Evolutionary conservation across 257 asterid species (phyloP).

Genomic region (Rehmannia glutinosa): DNA sequence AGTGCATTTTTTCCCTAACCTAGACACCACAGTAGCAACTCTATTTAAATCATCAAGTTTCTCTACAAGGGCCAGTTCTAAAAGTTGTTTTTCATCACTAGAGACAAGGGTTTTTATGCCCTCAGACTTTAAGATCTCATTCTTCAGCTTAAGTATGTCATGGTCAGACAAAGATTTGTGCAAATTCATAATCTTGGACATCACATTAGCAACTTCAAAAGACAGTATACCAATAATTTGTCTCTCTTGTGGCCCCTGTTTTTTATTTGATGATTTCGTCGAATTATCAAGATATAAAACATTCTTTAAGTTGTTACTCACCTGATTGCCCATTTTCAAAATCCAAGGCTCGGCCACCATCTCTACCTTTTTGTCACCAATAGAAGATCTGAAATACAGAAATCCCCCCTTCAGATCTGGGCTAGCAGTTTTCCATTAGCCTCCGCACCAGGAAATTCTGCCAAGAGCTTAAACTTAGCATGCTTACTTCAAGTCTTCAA

Average conservation of each 20-base stretch:
- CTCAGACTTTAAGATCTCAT: conserved; percentile 70
- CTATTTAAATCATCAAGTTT: conserved; percentile 77
- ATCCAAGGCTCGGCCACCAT: conserved; percentile 97
- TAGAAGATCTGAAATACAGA: conserved; percentile 19
- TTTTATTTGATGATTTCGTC: conserved; percentile 37
- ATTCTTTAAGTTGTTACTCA: conserved; percentile 75
- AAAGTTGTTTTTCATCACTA: conserved; percentile 56
- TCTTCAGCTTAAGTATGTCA: conserved; percentile 61
- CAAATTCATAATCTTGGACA: conserved; percentile 81
- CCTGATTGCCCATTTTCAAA: conserved; percentile 85
- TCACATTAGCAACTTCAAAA: conserved; percentile 94
- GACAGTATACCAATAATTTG: conserved; percentile 69
- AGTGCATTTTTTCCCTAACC: conserved; percentile 89
- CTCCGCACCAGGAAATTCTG: neutral
- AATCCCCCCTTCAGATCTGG: conserved; percentile 45
- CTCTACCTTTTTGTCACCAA: conserved; percentile 26
- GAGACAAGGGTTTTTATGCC: conserved; percentile 64
- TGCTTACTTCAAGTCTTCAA: neutral
- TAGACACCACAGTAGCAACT: conserved; percentile 76
- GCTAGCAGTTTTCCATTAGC: conserved; percentile 6
- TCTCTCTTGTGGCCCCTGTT: conserved; percentile 34
- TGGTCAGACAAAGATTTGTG: conserved; percentile 69
- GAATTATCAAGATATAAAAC: conserved; percentile 64
- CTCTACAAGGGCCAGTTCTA: conserved; percentile 68
- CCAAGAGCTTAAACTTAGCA: neutral